These are phyloP conservation scores for Albifimbria verrucaria DNA, from an alignment of 2,329 filamentous ascomycete genomes.

Conservation along the genomic window DNA sequence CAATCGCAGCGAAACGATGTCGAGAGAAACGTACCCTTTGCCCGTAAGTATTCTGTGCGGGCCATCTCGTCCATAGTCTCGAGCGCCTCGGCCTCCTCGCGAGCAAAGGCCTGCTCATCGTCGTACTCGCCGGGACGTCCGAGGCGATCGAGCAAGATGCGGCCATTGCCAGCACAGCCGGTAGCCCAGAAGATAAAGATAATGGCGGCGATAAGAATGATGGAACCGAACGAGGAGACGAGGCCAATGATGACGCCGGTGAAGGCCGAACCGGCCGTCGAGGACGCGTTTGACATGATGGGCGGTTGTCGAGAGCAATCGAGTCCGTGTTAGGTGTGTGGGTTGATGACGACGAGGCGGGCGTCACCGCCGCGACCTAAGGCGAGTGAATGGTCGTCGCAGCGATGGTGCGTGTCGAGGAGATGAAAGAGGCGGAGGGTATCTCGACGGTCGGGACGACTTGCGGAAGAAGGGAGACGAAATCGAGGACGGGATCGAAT, in stretches of 20 bases:
- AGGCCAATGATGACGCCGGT: slow-evolving; percentile 91
- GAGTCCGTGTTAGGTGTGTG: background rate
- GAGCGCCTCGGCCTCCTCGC: slow-evolving; percentile 92
- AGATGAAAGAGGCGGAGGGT: slow-evolving; percentile 13
- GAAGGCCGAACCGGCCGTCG: slow-evolving; percentile 42
- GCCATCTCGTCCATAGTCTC: slow-evolving; percentile 95
- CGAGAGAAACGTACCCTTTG: slow-evolving; percentile 68
- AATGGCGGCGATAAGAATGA: slow-evolving; percentile 75
- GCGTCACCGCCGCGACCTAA: slow-evolving; percentile 2
- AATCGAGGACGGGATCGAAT: background rate
- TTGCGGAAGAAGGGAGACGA: background rate
- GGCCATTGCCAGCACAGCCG: slow-evolving; percentile 67
- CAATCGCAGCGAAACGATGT: no score
- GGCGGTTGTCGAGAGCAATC: slow-evolving; percentile 7
- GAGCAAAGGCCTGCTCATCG: slow-evolving; percentile 90
- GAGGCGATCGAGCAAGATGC: slow-evolving; percentile 91
- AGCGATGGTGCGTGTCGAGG: background rate
- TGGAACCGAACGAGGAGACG: slow-evolving; percentile 89
- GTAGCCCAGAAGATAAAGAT: slow-evolving; percentile 90
- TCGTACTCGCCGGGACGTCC: slow-evolving; percentile 94
- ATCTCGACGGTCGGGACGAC: background rate
- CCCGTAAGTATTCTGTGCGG: slow-evolving; percentile 84
- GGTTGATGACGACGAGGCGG: background rate
- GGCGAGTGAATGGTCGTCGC: background rate
- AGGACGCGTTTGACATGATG: slow-evolving; percentile 25